phyloP scores from a whole-genome alignment of 345 rosid genomes.

The Cardiospermum halicacabum region DNA sequence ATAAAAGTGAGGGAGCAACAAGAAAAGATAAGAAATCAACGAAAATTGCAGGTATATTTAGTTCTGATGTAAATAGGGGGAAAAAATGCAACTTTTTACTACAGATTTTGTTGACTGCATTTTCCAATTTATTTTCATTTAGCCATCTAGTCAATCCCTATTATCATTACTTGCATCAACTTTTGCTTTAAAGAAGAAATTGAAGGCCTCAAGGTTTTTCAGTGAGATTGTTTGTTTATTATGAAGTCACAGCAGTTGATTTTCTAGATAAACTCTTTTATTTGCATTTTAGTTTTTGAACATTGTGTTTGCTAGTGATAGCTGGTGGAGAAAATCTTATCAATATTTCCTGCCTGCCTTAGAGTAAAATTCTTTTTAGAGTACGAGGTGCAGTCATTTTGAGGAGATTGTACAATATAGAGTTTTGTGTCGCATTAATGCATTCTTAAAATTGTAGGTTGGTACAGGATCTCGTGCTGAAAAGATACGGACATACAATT shows the following conservation, averaged over 20 bases:
- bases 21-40: constrained; percentile 61
- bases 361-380: not conserved
- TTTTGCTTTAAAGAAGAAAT: no score
- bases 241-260: not conserved
- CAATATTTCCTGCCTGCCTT: not conserved
- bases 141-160: not conserved
- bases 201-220: no score
- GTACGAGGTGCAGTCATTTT: not conserved
- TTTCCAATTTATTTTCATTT: not conserved
- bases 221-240: not conserved
- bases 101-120: not conserved
- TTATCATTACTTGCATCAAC: not conserved
- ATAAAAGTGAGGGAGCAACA: constrained; percentile 91
- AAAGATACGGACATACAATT: constrained; percentile 91
- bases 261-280: not conserved
- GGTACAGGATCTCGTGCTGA: constrained; percentile 96
- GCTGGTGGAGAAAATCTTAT: not conserved
- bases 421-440: constrained; percentile 9
- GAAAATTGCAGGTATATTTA: constrained; percentile 61
- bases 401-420: not conserved
- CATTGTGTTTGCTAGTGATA: not conserved
- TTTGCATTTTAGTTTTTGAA: not conserved
- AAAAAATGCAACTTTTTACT: not conserved
- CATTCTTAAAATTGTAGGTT: constrained; percentile 43
- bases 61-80: not conserved